These are phyloP conservation scores for Zelopaecilomyces penicillatus DNA, from an alignment of 2,329 filamentous ascomycete species.

Conservation along the genomic window DNA sequence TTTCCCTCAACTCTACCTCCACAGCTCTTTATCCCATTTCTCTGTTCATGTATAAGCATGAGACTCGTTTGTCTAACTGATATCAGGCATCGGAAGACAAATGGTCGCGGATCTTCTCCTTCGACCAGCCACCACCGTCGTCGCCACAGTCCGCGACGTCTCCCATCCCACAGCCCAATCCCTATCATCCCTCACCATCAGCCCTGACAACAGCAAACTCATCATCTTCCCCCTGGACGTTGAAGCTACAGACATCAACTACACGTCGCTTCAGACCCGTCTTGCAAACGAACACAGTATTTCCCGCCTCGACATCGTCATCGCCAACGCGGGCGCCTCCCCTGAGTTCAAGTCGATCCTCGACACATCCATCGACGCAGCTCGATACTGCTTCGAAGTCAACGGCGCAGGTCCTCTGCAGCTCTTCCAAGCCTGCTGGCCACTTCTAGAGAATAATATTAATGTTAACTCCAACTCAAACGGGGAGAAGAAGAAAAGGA, in stretches of 20 bases:
- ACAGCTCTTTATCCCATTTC: too few species aligned
- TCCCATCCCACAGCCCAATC: constrained; percentile 18
- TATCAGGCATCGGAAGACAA: constrained; percentile 10
- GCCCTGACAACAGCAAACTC: constrained; percentile 24
- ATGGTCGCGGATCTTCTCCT: constrained; percentile 9
- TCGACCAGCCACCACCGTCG: constrained; percentile 22
- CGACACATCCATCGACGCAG: constrained; percentile 1
- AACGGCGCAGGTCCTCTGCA: constrained; percentile 28
- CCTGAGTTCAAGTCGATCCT: constrained; percentile 2
- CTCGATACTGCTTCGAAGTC: constrained; percentile 7
- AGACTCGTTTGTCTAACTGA: too few species aligned
- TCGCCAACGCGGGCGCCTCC: constrained; percentile 40
- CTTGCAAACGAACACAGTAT: constrained; percentile 19
- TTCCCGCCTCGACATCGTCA: constrained; percentile 38
- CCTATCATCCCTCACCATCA: constrained; percentile 10
- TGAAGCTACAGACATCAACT: constrained; percentile 24
- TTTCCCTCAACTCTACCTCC: too few species aligned
- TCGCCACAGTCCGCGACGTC: constrained; percentile 31
- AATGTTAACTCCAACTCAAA: neutral
- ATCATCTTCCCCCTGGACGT: constrained; percentile 27
- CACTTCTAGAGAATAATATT: constrained; percentile 23
- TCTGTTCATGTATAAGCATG: too few species aligned
- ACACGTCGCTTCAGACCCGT: constrained; percentile 15
- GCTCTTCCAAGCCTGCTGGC: constrained; percentile 35
- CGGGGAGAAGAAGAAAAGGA: constrained; percentile 4